A percentile compares a stretch with the other conserved stretches of the same genome.
Evolutionary conservation across 208 protist genomes (phyloP).

Genomic region (Acanthamoeba sp.): DNA sequence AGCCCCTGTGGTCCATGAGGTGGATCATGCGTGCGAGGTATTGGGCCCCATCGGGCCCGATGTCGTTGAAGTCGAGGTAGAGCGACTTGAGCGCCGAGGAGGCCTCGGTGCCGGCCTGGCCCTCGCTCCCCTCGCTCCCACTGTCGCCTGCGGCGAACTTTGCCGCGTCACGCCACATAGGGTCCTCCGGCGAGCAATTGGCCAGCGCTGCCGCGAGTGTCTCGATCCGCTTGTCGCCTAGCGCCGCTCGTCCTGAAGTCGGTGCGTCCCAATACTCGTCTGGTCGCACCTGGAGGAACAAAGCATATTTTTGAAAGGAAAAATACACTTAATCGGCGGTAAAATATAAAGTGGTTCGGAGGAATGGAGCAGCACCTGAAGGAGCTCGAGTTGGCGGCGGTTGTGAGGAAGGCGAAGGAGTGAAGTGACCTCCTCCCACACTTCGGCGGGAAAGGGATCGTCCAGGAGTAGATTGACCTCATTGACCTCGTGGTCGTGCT

Average conservation of each 20-base stretch:
- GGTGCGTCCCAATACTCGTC: slow-evolving; percentile 24
- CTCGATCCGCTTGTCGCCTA: slow-evolving; percentile 30
- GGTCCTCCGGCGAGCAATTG: background rate
- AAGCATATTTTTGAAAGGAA: background rate
- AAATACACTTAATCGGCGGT: background rate
- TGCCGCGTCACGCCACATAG: background rate
- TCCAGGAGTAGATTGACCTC: slow-evolving; percentile 22
- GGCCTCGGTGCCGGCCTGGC: background rate
- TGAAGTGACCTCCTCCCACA: slow-evolving; percentile 4
- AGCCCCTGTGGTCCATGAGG: background rate
- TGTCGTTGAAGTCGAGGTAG: slow-evolving; percentile 54
- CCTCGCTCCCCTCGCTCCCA: background rate
- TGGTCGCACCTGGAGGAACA: background rate
- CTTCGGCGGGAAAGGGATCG: background rate
- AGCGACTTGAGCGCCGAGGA: background rate
- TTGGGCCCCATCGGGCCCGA: slow-evolving; percentile 1
- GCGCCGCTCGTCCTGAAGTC: background rate
- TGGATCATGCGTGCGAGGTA: background rate
- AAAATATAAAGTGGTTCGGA: background rate
- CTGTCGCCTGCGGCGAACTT: background rate
- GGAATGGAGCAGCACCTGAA: background rate
- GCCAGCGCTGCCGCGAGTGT: background rate
- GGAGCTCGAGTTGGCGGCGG: background rate
- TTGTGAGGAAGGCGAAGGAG: slow-evolving; percentile 24
- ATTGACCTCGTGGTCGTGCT: background rate